Base-by-base conservation (phyloP, 2,329 filamentous ascomycete species). In the Domatiomyces catenatus region DNA sequence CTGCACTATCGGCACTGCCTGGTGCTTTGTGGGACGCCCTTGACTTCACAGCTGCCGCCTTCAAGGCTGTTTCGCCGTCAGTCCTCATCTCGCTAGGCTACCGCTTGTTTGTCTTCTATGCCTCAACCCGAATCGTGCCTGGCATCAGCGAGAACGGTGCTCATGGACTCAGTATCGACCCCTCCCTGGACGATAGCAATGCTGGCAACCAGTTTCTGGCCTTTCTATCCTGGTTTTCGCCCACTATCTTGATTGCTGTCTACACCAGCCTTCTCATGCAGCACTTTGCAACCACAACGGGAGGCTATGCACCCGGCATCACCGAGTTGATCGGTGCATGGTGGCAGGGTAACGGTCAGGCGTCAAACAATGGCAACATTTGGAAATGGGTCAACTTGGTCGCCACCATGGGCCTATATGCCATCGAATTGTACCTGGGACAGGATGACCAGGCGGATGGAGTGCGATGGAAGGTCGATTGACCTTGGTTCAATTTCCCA, bases 221-320 rank as follows among this genome's bases (percentile, higher is more conserved):
- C 1, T 79, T 95, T 56, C 71, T 96, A 42, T 92, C 84, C 59
- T 95, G 89, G 80, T 96, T 95, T 69, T 92, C 86, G 17, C 90
- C 92, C 0, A 93, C 86, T 20, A 93, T 96, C 50, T 75, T 98
- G 50, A 90, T 98, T 54, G 85, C 92, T 3, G 89, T 96, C 26
- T 98, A 98, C 67, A 98, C 92, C 1, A 95, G 89, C 67, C 70
- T 98, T 48, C 71, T 98, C 32, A 83, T 96, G 71, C 92, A 96
- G 66, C 92, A 98, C 66, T 96, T 98, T 63, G 85, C 87, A 4
- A 83, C 84, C 8, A 83, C 75, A 15, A 78, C 70, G 19, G 69
- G 75, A 48, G 79, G 65, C 22, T 70, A 64, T 67, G 72, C 65
- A 53, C 58, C 58, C 20, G 58, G 58, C 10, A 48, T 60, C 10